Base-by-base conservation (phyloP, 2,329 filamentous ascomycete species). In the Aspergillus sp. region DNA sequence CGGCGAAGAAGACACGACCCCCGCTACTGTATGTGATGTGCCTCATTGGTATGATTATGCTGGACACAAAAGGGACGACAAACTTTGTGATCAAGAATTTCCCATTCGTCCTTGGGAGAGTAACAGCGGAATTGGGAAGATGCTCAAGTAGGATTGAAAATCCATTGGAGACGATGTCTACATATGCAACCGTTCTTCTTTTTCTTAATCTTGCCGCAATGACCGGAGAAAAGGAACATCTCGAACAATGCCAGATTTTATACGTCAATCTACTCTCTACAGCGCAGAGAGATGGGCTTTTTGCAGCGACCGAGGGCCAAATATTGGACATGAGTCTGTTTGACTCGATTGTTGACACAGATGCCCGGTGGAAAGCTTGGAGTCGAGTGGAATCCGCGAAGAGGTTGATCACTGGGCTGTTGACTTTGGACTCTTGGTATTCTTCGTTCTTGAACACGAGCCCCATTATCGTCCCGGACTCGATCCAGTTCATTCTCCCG, bases 11-110 rank as follows among this genome's bases (percentile, higher is more conserved):
- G 39, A 71, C 74, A 3, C 69, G 70, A 17, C 63, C 67, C 19
- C 68, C 74, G 7, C 59, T 79, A 15, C 60, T 79, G 1, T 73
- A 78, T 43, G 70, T 70, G 19, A 79, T 79, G 73, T 78, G 74
- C 53, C 66, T 78, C 12, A 74, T 79, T 30, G 76, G 76, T 3
- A 67, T 79, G 55, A 73, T 74, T 44, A 71, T 78, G 44, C 57
- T 79, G 35, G 75, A 74, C 7, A 78, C 75, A 1, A 75, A 73
- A 41, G 75, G 75, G 9, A 74, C 75, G 9, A 71, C 72, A 0
- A 71, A 66, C 25, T 79, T 78, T 56, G 74, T 77, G 7, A 68
- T 67, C 5, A 66, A 65, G 33, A 74, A 72, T 46, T 77, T 76
- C 51, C 60, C 67, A 2, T 49, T 49, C 41, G 59, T 62, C 12